Percentiles rank a stretch among this genome's conserved stretches.
phyloP scores from a whole-genome alignment of 805 yeast genomes.

The Trichomonascus vanleenenianus region DNA sequence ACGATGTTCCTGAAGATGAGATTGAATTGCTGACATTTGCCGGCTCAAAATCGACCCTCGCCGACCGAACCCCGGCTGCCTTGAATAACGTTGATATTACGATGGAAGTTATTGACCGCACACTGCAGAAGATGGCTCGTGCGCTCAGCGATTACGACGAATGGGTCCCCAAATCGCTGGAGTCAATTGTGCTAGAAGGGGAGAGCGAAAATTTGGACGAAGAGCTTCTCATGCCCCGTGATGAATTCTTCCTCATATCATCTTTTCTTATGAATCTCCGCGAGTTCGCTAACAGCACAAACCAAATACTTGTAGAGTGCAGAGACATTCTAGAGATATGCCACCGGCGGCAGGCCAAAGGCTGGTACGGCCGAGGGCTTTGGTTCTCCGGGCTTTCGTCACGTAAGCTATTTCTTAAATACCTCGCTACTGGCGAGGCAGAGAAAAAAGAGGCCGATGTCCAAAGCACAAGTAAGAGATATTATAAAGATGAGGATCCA shows the following conservation, averaged over 20 bases:
- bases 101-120: conserved; percentile 14
- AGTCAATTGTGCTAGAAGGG: conserved; percentile 14
- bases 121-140: conserved; percentile 26
- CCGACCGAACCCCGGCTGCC: too few relatives aligned
- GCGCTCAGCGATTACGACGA: conserved; percentile 32
- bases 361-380: conserved; percentile 32
- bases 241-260: conserved; percentile 42
- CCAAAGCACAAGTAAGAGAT: not conserved
- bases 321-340: conserved; percentile 28
- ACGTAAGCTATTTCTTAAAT: conserved; percentile 29
- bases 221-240: conserved; percentile 36
- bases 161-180: conserved; percentile 30
- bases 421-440: conserved; percentile 24
- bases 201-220: conserved; percentile 14
- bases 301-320: conserved; percentile 28
- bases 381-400: conserved; percentile 39
- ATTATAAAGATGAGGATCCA: not conserved
- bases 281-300: conserved; percentile 30
- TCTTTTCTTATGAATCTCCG: conserved; percentile 43
- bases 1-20: conserved; percentile 30
- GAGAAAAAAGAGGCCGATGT: conserved; percentile 15
- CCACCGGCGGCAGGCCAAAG: conserved; percentile 27
- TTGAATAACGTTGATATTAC: not conserved
- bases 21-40: conserved; percentile 12
- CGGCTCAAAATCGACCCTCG: not conserved